Evolutionary conservation across 768 basidiomycete species (phyloP), one percentile per base, ranked within the genome.

Genomic region (Pleurotus eryngii): DNA sequence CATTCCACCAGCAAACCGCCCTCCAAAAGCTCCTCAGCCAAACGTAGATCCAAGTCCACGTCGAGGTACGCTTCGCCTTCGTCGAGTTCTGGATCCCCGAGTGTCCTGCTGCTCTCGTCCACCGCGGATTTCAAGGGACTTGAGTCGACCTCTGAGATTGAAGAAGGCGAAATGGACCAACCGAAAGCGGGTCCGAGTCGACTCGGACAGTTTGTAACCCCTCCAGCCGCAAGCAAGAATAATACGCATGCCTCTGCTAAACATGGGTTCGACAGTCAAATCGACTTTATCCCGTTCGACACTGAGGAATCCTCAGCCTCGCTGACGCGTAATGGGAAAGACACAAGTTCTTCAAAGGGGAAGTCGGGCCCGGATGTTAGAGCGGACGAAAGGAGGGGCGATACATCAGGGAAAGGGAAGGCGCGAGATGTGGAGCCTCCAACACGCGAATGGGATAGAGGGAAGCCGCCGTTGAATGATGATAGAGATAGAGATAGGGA

Each of bases 361-460:
- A 45, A 45, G 20, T 35, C 30, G 30, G 9, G 30, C 30, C 9
- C 30, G 8, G 30, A 35, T 15, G 17, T n/a, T 17, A 27, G 38
- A 14, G 30, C 14, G 14, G 17, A 17, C 27, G 24, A 35, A 18
- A 17, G 35, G 11, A 5, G 9, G 26, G 26, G n/a, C 7, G 39
- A 20, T 39, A 8, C n/a, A 8, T 54, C 51, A 5, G 39, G 35
- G 20, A 54, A 54, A 18, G 39, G 51, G 5, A 54, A 54, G 15
- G 51, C 22, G 9, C 51, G 39, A 22, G 37, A 42, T 9, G 22
- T 20, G 9, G 15, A 46, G n/a, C 47, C 42, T 4, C 56, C 57
- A 6, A 26, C 18, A 5, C 72, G 79, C 30, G 78, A 80, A 54
- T 71, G 76, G 74, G 79, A 77, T 53, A 59, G 61, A 54, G 75